Evolutionary conservation across 805 yeast genomes (phyloP).

Genomic region (Wickerhamiella parazyma): DNA sequence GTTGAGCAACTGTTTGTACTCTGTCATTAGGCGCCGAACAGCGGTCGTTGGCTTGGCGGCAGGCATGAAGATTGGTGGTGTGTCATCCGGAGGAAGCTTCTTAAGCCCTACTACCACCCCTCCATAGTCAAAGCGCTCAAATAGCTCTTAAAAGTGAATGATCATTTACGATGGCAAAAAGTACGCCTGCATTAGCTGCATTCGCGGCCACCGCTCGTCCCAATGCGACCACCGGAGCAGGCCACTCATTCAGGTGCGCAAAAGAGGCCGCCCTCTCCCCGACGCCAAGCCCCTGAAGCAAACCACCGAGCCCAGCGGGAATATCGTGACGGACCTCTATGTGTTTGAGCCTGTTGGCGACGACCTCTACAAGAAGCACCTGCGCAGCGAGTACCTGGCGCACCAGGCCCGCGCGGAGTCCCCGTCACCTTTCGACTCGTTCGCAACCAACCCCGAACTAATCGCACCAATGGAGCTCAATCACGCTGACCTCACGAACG

Average conservation of each 20-base stretch:
- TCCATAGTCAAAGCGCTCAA: background rate
- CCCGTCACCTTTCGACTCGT: background rate
- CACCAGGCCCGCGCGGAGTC: no score
- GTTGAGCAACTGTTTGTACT: slow-evolving; percentile 68
- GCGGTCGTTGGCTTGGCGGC: slow-evolving; percentile 39
- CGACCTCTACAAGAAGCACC: slow-evolving; percentile 22
- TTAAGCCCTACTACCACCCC: no score
- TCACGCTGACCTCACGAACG: slow-evolving; percentile 13
- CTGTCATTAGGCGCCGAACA: slow-evolving; percentile 73
- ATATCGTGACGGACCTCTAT: slow-evolving; percentile 16
- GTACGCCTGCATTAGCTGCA: slow-evolving; percentile 37
- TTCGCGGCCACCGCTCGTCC: slow-evolving; percentile 84
- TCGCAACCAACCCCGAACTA: slow-evolving; percentile 18
- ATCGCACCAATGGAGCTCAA: slow-evolving; percentile 27
- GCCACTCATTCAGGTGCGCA: slow-evolving; percentile 71
- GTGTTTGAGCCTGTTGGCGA: slow-evolving; percentile 26
- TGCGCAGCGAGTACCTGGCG: background rate
- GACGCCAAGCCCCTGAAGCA: slow-evolving; percentile 32
- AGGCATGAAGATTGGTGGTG: background rate
- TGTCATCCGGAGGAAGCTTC: no score
- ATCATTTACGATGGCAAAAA: slow-evolving; percentile 14
- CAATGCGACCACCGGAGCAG: slow-evolving; percentile 71
- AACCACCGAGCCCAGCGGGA: slow-evolving; percentile 14
- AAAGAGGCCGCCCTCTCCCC: slow-evolving; percentile 75
- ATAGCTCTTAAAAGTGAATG: slow-evolving; percentile 5